Percentiles rank a stretch among this genome's conserved stretches.
Conservation (phyloP, 805 yeast genomes). For the Saccharomycopsis sp. region DNA sequence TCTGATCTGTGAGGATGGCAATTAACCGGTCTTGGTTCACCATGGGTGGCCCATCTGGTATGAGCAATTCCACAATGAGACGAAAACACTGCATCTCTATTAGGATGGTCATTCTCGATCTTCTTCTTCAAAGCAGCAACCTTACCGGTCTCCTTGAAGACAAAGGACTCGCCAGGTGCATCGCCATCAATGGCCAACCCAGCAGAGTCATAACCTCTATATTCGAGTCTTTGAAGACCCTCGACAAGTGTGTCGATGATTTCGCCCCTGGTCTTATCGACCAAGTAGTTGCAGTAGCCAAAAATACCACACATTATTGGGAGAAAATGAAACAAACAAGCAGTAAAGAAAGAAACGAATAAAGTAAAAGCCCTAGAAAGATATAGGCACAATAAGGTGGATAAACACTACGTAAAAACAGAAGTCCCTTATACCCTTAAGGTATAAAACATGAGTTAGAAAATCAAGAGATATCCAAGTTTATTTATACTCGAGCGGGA, state of each 20-base stretch:
- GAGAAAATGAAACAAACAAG: neutral
- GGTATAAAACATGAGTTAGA: too few species aligned
- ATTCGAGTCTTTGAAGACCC: conserved; percentile 83
- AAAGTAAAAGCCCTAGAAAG: neutral
- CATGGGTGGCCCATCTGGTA: conserved; percentile 99
- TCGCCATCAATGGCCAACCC: conserved; percentile 96
- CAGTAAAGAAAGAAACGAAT: neutral
- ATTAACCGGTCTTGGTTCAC: conserved; percentile 77
- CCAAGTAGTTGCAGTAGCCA: conserved; percentile 94
- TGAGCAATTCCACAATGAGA: conserved; percentile 97
- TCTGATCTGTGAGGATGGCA: conserved; percentile 98
- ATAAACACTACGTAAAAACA: neutral
- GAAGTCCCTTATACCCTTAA: too few species aligned
- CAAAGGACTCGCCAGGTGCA: conserved; percentile 56
- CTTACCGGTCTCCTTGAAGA: conserved; percentile 86
- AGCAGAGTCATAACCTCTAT: conserved; percentile 97
- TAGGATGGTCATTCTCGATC: conserved; percentile 45
- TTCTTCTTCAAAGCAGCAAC: conserved; percentile 73
- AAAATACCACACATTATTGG: conserved; percentile 77
- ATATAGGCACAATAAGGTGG: neutral
- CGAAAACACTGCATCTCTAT: conserved; percentile 59
- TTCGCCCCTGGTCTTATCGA: conserved; percentile 87
- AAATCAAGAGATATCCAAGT: neutral
- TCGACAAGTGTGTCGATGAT: conserved; percentile 84
- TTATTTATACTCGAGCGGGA: neutral